Evolutionary conservation across 164 flowering plant species (phyloP).

Genomic region (Cinnamomum micranthum): DNA sequence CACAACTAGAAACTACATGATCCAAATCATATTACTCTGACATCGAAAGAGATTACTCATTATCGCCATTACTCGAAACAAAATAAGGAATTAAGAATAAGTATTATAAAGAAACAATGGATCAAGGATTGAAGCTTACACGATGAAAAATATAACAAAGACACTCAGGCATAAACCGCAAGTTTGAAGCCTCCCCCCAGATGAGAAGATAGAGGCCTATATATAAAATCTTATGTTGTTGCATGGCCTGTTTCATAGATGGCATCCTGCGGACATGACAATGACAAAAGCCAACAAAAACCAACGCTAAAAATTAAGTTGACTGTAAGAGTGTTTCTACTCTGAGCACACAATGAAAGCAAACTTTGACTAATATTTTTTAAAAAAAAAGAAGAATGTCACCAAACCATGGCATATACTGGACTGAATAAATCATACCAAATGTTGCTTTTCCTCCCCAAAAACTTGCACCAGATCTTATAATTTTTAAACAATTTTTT

Average conservation of each 20-base stretch:
- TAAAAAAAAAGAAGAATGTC: neutral
- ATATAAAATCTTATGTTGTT: slow-evolving; percentile 74
- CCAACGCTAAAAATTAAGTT: neutral
- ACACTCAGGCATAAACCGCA: slow-evolving; percentile 97
- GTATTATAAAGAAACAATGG: slow-evolving; percentile 3
- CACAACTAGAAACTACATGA: neutral
- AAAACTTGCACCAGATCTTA: slow-evolving; percentile 85
- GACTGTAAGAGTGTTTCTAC: neutral
- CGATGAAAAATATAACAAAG: slow-evolving; percentile 93
- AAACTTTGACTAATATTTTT: neutral
- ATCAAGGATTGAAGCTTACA: slow-evolving; percentile 42
- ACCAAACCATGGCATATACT: neutral
- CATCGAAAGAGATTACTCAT: neutral
- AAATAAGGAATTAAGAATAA: neutral
- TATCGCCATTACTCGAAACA: neutral
- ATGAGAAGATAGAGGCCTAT: slow-evolving; percentile 86
- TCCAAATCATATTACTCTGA: neutral
- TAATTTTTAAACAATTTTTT: slow-evolving; percentile 83
- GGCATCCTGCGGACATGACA: slow-evolving; percentile 57
- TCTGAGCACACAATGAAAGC: neutral
- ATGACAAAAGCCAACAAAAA: neutral
- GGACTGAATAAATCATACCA: slow-evolving; percentile 39
- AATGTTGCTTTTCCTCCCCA: slow-evolving; percentile 66
- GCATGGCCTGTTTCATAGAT: slow-evolving; percentile 62
- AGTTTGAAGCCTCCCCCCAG: slow-evolving; percentile 99